Evolutionary conservation across 2,329 filamentous ascomycete genomes (phyloP), one percentile per base, ranked within the genome.

Genomic region (Esteya vermicola): DNA sequence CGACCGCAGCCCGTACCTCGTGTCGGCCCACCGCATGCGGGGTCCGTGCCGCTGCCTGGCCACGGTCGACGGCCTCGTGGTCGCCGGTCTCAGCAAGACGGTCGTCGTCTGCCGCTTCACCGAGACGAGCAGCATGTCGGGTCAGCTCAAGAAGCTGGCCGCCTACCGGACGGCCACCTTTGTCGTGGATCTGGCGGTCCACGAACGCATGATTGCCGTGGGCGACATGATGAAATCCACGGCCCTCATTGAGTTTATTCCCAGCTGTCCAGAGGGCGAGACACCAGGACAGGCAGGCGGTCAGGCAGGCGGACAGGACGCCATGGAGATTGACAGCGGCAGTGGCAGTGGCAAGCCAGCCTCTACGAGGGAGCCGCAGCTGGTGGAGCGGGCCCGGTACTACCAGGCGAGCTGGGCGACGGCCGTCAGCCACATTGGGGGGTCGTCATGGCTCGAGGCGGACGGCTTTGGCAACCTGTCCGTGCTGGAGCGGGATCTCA

Each of bases 191-290:
- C 57, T 96, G 7, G 76, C 79, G 9, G 71, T 95, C 13, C 73
- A 75, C 1, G 81, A 72, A 1, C 78, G 80, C 48, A 67, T 74
- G 20, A 88, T 98, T 46, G 85, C 83, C 0, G 78, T 96, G 9
- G 83, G 81, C 1, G 91, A 98, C 53, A 63, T 98, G 34, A 95
- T 94, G 83, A 95, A 96, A 61, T 93, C 85, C 2, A 67, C 93
- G 20, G 78, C 81, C 1, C 63, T 96, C 6, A 65, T 95, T 9
- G 69, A 91, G 53, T 91, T 81, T 53, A 64, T 68, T 0, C 68
- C 69, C n/a, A n/a, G n/a, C n/a, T n/a, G n/a, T n/a, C n/a, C n/a
- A n/a, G n/a, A n/a, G 3, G 70, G 34, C 21, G 22, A 31, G 9
- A 20, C 16, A n/a, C 22, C 42, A 21, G 61, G 71, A 4, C 75